These are phyloP conservation scores for Syzygium jambos DNA, from an alignment of 345 rosid species.

Conservation along the genomic window DNA sequence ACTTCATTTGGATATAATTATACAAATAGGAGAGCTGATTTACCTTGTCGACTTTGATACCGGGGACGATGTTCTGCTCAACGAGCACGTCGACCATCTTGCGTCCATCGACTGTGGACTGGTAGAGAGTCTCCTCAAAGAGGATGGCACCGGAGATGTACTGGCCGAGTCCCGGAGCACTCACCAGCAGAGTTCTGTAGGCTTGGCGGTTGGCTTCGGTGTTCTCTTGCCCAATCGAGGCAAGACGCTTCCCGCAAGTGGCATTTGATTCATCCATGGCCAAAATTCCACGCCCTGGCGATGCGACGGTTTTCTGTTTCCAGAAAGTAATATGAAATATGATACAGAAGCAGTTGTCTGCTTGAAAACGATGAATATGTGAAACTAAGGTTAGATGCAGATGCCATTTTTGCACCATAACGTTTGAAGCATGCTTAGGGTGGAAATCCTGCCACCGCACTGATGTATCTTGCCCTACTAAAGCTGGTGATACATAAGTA, in stretches of 20 bases:
- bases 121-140: conserved; percentile 35
- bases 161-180: conserved; percentile 21
- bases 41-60: conserved; percentile 34
- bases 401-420: background rate
- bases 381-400: background rate
- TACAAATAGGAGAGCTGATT: background rate
- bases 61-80: conserved; percentile 28
- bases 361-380: background rate
- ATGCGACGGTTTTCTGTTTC: conserved; percentile 26
- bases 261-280: conserved; percentile 31
- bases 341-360: background rate
- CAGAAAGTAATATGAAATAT: background rate
- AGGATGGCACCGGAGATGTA: conserved; percentile 31
- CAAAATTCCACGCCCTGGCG: conserved; percentile 29
- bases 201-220: conserved; percentile 32
- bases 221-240: conserved; percentile 32
- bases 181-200: conserved; percentile 21
- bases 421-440: background rate
- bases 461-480: background rate
- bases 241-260: conserved; percentile 27
- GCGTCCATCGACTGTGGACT: conserved; percentile 19
- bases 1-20: background rate
- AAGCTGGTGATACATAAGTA: background rate
- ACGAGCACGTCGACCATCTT: conserved; percentile 21
- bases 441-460: background rate